Conservation (phyloP, 805 yeast genomes). For the Wickerhamiella galacta region DNA sequence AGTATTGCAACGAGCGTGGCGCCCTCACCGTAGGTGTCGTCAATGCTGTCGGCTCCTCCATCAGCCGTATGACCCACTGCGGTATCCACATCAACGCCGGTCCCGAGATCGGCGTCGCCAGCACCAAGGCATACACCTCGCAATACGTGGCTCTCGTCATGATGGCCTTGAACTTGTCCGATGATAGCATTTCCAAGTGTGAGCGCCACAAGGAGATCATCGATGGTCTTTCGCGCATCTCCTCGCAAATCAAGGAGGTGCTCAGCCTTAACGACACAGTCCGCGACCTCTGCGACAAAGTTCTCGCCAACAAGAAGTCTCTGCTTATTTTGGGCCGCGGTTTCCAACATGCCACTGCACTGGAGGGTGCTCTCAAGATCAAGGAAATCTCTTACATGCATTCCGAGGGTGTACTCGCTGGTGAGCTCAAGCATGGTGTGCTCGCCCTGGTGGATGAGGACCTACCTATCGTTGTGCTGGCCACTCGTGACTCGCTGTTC, state of each 20-base stretch:
- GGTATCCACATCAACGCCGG: slow-evolving; percentile 99
- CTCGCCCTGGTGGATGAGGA: slow-evolving; percentile 89
- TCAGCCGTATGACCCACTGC: slow-evolving; percentile 93
- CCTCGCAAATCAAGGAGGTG: slow-evolving; percentile 68
- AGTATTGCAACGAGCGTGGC: slow-evolving; percentile 91
- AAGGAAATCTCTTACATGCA: slow-evolving; percentile 98
- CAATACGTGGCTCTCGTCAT: slow-evolving; percentile 93
- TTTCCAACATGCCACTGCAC: slow-evolving; percentile 89
- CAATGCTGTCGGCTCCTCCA: slow-evolving; percentile 91
- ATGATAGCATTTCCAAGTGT: slow-evolving; percentile 64
- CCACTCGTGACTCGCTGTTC: slow-evolving; percentile 89
- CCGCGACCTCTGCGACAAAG: slow-evolving; percentile 53
- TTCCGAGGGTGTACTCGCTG: slow-evolving; percentile 97
- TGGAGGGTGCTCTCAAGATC: slow-evolving; percentile 96
- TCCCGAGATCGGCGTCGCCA: slow-evolving; percentile 98
- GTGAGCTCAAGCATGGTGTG: slow-evolving; percentile 97
- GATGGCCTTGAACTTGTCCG: slow-evolving; percentile 90
- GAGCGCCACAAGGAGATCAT: slow-evolving; percentile 74
- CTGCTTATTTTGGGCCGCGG: slow-evolving; percentile 91
- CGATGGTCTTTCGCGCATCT: slow-evolving; percentile 67
- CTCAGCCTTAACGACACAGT: slow-evolving; percentile 57
- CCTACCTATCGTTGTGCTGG: slow-evolving; percentile 87
- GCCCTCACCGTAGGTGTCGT: slow-evolving; percentile 96
- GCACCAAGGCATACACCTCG: slow-evolving; percentile 97
- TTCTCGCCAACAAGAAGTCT: slow-evolving; percentile 68